Conservation (phyloP, 2,329 filamentous ascomycete species). For the Neofusicoccum kwambonambiense region DNA sequence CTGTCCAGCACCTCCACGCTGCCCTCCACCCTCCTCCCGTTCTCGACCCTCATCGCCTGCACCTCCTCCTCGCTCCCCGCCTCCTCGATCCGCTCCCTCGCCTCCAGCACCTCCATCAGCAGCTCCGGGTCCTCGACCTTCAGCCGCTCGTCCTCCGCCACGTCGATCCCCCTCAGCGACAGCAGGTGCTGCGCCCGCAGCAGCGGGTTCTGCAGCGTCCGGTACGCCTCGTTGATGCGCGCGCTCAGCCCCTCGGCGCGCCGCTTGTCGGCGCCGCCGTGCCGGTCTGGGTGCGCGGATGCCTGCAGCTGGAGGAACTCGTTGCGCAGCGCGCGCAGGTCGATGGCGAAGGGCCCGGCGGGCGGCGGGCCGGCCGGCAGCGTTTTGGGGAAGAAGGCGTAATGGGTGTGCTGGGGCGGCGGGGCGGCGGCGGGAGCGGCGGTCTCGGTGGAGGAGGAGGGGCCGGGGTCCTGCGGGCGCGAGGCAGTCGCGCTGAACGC, state of each 20-base stretch:
- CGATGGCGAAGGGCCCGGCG: constrained; percentile 69
- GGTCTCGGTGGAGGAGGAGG: not conserved
- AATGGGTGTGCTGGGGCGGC: constrained; percentile 54
- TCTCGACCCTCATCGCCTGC: constrained; percentile 58
- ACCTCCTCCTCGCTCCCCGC: constrained; percentile 62
- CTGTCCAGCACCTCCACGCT: constrained; percentile 63
- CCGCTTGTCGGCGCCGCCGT: constrained; percentile 48
- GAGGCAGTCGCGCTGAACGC: not conserved
- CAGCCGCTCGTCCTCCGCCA: constrained; percentile 74
- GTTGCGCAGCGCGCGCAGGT: constrained; percentile 66
- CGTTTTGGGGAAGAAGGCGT: constrained; percentile 82
- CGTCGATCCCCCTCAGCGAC: constrained; percentile 67
- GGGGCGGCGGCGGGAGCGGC: not conserved
- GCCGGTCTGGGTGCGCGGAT: constrained; percentile 70
- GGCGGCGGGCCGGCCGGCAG: constrained; percentile 78
- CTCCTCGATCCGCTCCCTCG: constrained; percentile 60
- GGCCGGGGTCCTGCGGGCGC: not conserved
- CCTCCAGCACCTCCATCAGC: constrained; percentile 77
- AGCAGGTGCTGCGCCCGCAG: constrained; percentile 86
- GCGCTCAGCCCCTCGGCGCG: constrained; percentile 76
- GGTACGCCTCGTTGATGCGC: constrained; percentile 88
- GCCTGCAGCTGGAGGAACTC: constrained; percentile 88
- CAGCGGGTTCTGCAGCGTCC: constrained; percentile 75
- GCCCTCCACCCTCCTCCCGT: constrained; percentile 63
- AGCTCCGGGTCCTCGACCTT: constrained; percentile 69